Evolutionary conservation across 2,329 filamentous ascomycete genomes (phyloP).

Genomic region (Trichothecium roseum): DNA sequence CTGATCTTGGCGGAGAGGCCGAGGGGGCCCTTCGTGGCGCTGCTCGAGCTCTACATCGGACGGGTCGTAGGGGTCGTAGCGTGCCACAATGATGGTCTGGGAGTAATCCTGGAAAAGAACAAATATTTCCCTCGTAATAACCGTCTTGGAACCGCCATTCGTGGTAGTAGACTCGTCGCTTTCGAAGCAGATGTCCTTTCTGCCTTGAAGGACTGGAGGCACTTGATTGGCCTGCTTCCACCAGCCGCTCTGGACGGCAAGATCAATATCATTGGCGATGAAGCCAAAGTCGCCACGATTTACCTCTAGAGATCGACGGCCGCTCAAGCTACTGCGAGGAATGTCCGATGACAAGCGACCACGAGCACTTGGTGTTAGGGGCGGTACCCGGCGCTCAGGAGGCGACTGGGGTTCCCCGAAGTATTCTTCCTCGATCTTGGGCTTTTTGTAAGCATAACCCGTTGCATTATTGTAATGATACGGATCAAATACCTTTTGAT

Average conservation of each 20-base stretch:
- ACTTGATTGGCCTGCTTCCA: constrained; percentile 74
- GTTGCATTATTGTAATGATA: constrained; percentile 39
- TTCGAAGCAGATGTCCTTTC: constrained; percentile 76
- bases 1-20: constrained; percentile 79
- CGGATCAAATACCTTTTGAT: constrained; percentile 62
- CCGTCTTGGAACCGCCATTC: constrained; percentile 59
- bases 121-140: constrained; percentile 70
- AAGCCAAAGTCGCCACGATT: constrained; percentile 67
- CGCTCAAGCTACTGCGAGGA: constrained; percentile 27
- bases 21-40: constrained; percentile 74
- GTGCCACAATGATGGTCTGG: constrained; percentile 77
- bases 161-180: constrained; percentile 65
- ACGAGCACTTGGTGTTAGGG: constrained; percentile 19
- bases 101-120: constrained; percentile 95
- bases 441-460: constrained; percentile 21
- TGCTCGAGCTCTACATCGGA: constrained; percentile 70
- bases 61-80: constrained; percentile 66
- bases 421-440: constrained; percentile 34
- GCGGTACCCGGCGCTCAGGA: constrained; percentile 34
- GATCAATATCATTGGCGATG: constrained; percentile 80
- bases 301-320: constrained; percentile 61
- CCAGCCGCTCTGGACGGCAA: constrained; percentile 67
- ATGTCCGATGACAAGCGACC: constrained; percentile 24
- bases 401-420: constrained; percentile 34
- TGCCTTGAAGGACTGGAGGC: constrained; percentile 71